Evolutionary conservation across 2,329 filamentous ascomycete genomes (phyloP), one percentile per base, ranked within the genome.

Genomic region (Davidsoniella australis): DNA sequence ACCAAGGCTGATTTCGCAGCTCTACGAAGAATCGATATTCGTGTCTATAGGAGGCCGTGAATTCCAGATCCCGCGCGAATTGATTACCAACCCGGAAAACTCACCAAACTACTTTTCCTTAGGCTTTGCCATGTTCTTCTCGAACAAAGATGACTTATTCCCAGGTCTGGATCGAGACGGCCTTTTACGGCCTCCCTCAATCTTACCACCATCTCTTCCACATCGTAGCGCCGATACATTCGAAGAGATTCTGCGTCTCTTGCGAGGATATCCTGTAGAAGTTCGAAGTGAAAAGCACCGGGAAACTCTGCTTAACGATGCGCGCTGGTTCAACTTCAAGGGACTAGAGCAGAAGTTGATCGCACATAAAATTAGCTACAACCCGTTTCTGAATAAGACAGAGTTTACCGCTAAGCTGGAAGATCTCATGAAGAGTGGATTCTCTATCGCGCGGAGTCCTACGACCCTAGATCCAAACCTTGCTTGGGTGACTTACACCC

Each of bases 61-160:
- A 58, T 96, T 96, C 64, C 82, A 87, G 61, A 88, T 96, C 55
- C 84, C 88, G 2, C 82, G 87, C 54, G 85, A 94, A 57, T 71
- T 94, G 54, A 94, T 96, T 63, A 81, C 76, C 26, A 75, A 76
- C 36, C 85, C 87, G 1, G 89, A 88, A 23, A 88, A 96, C 65
- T 80, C 78, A n/a, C 88, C 88, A 10, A 96, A 96, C 63, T 96
- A 87, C 71, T 96, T 96, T 69, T 82, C 86, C 0, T 74, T 95
- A 3, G 88, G 88, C 52, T 94, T 94, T 59, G 82, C 80, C 37
- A 76, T 85, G 57, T 93, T 94, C 71, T 94, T 94, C 67, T 80
- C 80, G 14, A 78, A 77, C 2, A 84, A 84, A 0, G 71, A 76
- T 12, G 82, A 94, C 57, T 74, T 87, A 5, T 95, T 94, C 57